These are phyloP conservation scores for Tagetes erecta DNA, from an alignment of 129 eudicot species.

Conservation along the genomic window DNA sequence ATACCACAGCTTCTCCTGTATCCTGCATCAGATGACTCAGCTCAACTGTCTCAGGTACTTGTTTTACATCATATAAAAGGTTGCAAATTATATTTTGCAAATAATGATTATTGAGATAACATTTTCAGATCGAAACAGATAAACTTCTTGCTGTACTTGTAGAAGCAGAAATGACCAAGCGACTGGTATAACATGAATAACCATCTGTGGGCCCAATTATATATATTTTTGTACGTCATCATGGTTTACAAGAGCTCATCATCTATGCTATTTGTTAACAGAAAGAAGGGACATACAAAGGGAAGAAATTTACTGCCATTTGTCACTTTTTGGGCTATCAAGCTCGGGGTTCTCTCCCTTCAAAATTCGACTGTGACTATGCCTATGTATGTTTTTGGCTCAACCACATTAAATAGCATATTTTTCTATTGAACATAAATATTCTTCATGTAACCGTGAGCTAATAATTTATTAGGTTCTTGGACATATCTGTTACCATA, in stretches of 20 bases:
- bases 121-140: slow-evolving; percentile 88
- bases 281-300: slow-evolving; percentile 98
- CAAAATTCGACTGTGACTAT: slow-evolving; percentile 93
- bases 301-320: slow-evolving; percentile 94
- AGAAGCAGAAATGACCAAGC: slow-evolving; percentile 90
- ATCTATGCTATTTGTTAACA: slow-evolving; percentile 38
- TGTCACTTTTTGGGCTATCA: slow-evolving; percentile 99
- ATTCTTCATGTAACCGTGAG: slow-evolving; percentile 2
- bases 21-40: slow-evolving; percentile 98
- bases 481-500: slow-evolving; percentile 93
- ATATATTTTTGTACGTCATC: slow-evolving; percentile 1
- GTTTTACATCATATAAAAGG: slow-evolving; percentile 10
- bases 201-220: background rate
- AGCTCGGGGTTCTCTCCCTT: slow-evolving; percentile 96
- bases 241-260: background rate
- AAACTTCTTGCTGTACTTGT: slow-evolving; percentile 97
- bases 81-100: slow-evolving; percentile 11
- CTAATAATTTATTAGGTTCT: slow-evolving; percentile 61
- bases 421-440: background rate
- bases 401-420: background rate
- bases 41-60: slow-evolving; percentile 92
- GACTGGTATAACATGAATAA: slow-evolving; percentile 51
- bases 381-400: slow-evolving; percentile 64
- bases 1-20: slow-evolving; percentile 75
- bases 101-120: slow-evolving; percentile 7